Evolutionary conservation across 2,329 filamentous ascomycete species (phyloP).

Genomic region (Cladosporium oxysporum): DNA sequence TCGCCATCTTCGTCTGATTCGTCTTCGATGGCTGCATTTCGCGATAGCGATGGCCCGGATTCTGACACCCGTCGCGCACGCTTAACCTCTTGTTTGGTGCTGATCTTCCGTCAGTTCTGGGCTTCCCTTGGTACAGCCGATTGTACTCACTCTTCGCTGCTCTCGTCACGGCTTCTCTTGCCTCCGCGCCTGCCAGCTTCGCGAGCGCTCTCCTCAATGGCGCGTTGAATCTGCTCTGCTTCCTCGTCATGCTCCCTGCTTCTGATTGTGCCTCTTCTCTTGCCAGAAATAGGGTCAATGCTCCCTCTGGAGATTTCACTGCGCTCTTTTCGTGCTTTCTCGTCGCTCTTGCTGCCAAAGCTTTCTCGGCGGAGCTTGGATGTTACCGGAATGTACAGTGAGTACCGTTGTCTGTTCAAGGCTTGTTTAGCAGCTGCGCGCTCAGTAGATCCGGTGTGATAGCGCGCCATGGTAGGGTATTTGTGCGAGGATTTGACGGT

Average conservation of each 20-base stretch:
- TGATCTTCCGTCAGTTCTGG: slow-evolving; percentile 41
- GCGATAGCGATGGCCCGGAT: slow-evolving; percentile 56
- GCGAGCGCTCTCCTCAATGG: slow-evolving; percentile 93
- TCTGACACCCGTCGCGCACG: slow-evolving; percentile 80
- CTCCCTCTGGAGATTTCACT: slow-evolving; percentile 55
- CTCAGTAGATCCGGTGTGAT: slow-evolving; percentile 27
- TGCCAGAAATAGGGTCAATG: slow-evolving; percentile 63
- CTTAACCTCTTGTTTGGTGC: slow-evolving; percentile 71
- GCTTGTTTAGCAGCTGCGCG: slow-evolving; percentile 34
- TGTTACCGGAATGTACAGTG: slow-evolving; percentile 62
- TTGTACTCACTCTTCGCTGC: slow-evolving; percentile 83
- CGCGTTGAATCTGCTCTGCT: slow-evolving; percentile 81
- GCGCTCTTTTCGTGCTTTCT: slow-evolving; percentile 58
- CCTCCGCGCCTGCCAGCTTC: slow-evolving; percentile 66
- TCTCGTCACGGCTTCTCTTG: slow-evolving; percentile 86
- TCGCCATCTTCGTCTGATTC: slow-evolving; percentile 72
- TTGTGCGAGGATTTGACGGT: background rate
- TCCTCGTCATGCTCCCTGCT: slow-evolving; percentile 96
- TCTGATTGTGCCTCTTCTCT: slow-evolving; percentile 95
- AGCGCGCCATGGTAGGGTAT: slow-evolving; percentile 29
- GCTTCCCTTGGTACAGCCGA: slow-evolving; percentile 84
- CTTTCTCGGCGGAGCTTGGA: slow-evolving; percentile 60
- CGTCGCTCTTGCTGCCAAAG: slow-evolving; percentile 60
- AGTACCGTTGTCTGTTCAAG: slow-evolving; percentile 58
- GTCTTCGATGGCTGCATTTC: slow-evolving; percentile 53